Evolutionary conservation across 2,329 filamentous ascomycete species (phyloP).

Genomic region (Paradendryphiella salina): DNA sequence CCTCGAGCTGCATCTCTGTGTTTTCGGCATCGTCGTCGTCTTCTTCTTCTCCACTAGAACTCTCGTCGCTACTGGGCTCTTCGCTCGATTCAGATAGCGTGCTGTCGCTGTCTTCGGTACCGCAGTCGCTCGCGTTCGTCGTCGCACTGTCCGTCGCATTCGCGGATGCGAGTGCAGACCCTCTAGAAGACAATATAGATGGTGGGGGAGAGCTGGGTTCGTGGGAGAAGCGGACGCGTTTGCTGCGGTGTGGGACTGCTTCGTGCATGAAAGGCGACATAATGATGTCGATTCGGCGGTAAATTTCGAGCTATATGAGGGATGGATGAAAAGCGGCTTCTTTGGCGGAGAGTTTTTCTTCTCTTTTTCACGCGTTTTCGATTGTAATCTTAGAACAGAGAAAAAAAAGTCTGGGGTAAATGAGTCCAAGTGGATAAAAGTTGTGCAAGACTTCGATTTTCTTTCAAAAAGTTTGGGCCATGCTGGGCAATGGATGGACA

Average conservation of each 20-base stretch:
- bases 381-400: no score
- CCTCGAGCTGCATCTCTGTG: conserved; percentile 9
- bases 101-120: conserved; percentile 29
- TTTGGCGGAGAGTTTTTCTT: no score
- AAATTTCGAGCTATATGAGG: not conserved
- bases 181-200: conserved; percentile 20
- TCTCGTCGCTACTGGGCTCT: conserved; percentile 45
- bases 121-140: conserved; percentile 24
- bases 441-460: conserved; percentile 3
- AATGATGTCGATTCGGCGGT: not conserved
- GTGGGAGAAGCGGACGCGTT: conserved; percentile 30
- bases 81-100: conserved; percentile 43
- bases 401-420: no score
- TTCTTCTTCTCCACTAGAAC: conserved; percentile 35
- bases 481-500: not conserved
- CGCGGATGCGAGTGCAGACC: conserved; percentile 24
- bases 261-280: conserved; percentile 22
- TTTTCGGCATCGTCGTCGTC: conserved; percentile 18
- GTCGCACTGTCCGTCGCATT: conserved; percentile 20
- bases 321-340: not conserved
- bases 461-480: conserved; percentile 11
- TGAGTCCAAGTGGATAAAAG: conserved; percentile 9
- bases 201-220: conserved; percentile 27
- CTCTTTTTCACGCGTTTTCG: no score
- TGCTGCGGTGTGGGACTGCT: conserved; percentile 22